These are phyloP conservation scores for Cystofilobasidium bisporidii DNA, from an alignment of 768 basidiomycete species.

Conservation along the genomic window DNA sequence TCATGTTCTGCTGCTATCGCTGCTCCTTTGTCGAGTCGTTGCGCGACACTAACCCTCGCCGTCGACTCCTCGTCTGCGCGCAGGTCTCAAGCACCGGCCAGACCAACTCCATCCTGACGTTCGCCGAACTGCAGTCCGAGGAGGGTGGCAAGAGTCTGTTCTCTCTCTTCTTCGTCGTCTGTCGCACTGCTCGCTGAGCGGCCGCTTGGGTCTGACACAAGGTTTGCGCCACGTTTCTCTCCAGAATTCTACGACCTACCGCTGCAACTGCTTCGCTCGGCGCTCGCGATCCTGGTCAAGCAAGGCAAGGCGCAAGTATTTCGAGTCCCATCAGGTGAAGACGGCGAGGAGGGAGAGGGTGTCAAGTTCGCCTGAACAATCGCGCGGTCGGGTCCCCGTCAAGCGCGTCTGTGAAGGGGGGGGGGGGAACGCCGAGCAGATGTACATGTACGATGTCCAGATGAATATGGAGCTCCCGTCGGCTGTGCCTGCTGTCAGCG, in stretches of 20 bases:
- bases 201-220: too few species aligned
- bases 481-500: too few species aligned
- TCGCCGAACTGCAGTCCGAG: slow-evolving; percentile 41
- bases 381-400: too few species aligned
- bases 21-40: neutral
- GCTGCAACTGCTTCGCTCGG: slow-evolving; percentile 36
- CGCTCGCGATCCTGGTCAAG: slow-evolving; percentile 41
- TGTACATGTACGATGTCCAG: too few species aligned
- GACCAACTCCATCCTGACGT: slow-evolving; percentile 41
- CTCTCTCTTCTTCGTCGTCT: neutral
- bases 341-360: slow-evolving; percentile 38
- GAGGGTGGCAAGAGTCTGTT: neutral
- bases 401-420: too few species aligned
- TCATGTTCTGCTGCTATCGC: too few species aligned
- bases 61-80: neutral
- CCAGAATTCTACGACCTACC: slow-evolving; percentile 43
- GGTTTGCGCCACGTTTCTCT: too few species aligned
- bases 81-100: slow-evolving; percentile 42
- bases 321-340: slow-evolving; percentile 38
- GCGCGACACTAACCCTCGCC: too few species aligned
- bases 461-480: too few species aligned
- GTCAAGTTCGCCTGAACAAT: slow-evolving; percentile 40
- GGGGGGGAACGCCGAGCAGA: too few species aligned
- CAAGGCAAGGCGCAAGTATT: slow-evolving; percentile 43
- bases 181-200: neutral